Percentiles rank a stretch among this genome's conserved stretches.
phyloP scores from a whole-genome alignment of 2,329 filamentous ascomycete genomes.

The Diaporthe aspalathi region DNA sequence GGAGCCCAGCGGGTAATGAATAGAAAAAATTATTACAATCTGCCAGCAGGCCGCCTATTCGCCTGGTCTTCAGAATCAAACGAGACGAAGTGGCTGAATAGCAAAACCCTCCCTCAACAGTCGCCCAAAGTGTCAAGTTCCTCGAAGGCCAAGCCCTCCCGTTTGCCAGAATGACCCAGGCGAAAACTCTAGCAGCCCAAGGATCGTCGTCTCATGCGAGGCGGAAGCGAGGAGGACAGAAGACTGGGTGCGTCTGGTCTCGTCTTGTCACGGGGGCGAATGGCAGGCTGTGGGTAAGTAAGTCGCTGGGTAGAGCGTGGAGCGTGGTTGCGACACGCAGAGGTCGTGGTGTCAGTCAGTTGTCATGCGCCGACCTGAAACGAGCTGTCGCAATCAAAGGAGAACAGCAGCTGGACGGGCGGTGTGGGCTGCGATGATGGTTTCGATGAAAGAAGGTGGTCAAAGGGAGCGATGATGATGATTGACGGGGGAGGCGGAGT shows the following conservation, averaged over 20 bases:
- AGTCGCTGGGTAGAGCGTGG: constrained; percentile 3
- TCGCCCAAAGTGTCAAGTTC: constrained; percentile 36
- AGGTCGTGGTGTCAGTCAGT: not conserved
- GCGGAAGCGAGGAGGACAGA: constrained; percentile 5
- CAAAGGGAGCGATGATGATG: constrained; percentile 33
- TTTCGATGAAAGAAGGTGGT: constrained; percentile 30
- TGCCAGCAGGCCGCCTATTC: constrained; percentile 46
- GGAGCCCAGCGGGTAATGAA: constrained; percentile 46
- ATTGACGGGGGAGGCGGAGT: constrained; percentile 26
- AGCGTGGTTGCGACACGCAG: not conserved
- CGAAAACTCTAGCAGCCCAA: constrained; percentile 36
- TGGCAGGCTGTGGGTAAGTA: constrained; percentile 24
- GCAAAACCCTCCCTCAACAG: constrained; percentile 40
- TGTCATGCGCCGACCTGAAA: constrained; percentile 9
- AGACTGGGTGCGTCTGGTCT: not conserved
- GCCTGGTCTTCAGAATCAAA: constrained; percentile 29
- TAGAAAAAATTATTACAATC: constrained; percentile 50
- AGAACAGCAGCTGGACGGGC: not conserved
- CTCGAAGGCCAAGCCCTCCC: constrained; percentile 38
- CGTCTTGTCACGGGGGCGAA: constrained; percentile 26
- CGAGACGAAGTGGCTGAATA: constrained; percentile 43
- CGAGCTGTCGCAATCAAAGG: constrained; percentile 14
- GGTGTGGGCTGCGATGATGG: constrained; percentile 12
- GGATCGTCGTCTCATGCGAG: constrained; percentile 29
- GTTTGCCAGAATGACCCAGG: constrained; percentile 40